A percentile compares a stretch with the other conserved stretches of the same genome.
Evolutionary conservation across 2,329 filamentous ascomycete species (phyloP).

Genomic region (Paramyrothecium sp.): DNA sequence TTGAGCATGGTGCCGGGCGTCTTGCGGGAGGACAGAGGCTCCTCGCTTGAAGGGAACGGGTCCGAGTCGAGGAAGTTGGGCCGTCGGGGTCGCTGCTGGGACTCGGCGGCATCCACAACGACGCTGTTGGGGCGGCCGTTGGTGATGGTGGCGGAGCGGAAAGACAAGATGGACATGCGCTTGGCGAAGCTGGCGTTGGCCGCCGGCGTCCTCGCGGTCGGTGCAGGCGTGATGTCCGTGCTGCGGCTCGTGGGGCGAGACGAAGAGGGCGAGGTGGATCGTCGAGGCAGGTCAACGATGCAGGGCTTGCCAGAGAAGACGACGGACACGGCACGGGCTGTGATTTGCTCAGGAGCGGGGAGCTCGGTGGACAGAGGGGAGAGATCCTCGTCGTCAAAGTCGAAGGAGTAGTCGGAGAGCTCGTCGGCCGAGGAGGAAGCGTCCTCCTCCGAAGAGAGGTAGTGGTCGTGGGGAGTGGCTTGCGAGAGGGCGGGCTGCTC

Average conservation of each 20-base stretch:
- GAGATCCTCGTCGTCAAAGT: conserved; percentile 39
- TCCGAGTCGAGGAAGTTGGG: conserved; percentile 54
- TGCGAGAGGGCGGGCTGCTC: conserved; percentile 32
- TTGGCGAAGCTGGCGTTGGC: conserved; percentile 17
- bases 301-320: conserved; percentile 59
- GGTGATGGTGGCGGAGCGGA: conserved; percentile 28
- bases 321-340: conserved; percentile 58
- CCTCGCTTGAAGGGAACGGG: conserved; percentile 44
- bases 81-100: conserved; percentile 22
- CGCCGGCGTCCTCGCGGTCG: background rate
- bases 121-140: conserved; percentile 45
- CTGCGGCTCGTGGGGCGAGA: conserved; percentile 8
- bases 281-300: conserved; percentile 49
- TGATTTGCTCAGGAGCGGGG: conserved; percentile 50
- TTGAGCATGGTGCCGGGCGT: conserved; percentile 49
- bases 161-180: conserved; percentile 29
- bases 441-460: conserved; percentile 66
- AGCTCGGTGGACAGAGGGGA: conserved; percentile 20
- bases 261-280: conserved; percentile 30
- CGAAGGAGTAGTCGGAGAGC: conserved; percentile 53
- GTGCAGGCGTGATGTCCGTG: background rate
- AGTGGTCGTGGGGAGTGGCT: conserved; percentile 54
- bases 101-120: conserved; percentile 27
- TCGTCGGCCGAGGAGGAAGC: conserved; percentile 61
- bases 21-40: conserved; percentile 36